Base-by-base conservation (phyloP, 2,329 filamentous ascomycete species). In the Penicillium thymicola region DNA sequence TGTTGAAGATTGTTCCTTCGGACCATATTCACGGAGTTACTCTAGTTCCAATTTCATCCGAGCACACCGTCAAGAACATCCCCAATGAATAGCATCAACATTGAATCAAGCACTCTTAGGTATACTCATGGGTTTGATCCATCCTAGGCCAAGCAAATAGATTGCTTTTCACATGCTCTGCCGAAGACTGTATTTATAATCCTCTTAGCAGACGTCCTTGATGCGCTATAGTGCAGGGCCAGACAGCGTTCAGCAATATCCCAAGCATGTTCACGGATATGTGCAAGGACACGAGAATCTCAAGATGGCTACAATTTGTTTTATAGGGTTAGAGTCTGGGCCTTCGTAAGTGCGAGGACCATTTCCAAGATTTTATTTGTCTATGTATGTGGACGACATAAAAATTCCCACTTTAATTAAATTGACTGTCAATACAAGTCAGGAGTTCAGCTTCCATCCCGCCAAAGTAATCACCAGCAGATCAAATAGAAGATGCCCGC, bases 381-480 rank as follows among this genome's bases (percentile, higher is more conserved):
- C 23, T 28, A 50, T 42, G 30, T 32, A 34, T 34, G 14, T 34
- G 48, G 27, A 25, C 8, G 32, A 28, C 14, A 21, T 51, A 5
- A 8, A n/a, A 28, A 21, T 5, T 14, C 10, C 38, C 21, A 25
- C 18, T 45, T 11, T 21, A 14, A 52, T 32, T 44, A 32, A 7
- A 18, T 44, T 32, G 18, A 27, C 25, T 37, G 4, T 34, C 14
- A 37, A 28, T 6, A 30, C 16, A 34, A 16, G 32, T 14, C 23
- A n/a, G 41, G n/a, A 44, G 4, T 21, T 45, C 14, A 23, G 14
- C 25, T 48, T 37, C 18, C 45, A 11, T 52, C 27, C 27, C 23
- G 14, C 52, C 42, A 40, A 54, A 53, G 40, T 54, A 56, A 58
- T 45, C 58, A 62, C 55, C 50, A 16, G 38, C 47, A 58, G 59